Evolutionary conservation across 805 yeast species (phyloP).

Genomic region (Debaryomyces hansenii): DNA sequence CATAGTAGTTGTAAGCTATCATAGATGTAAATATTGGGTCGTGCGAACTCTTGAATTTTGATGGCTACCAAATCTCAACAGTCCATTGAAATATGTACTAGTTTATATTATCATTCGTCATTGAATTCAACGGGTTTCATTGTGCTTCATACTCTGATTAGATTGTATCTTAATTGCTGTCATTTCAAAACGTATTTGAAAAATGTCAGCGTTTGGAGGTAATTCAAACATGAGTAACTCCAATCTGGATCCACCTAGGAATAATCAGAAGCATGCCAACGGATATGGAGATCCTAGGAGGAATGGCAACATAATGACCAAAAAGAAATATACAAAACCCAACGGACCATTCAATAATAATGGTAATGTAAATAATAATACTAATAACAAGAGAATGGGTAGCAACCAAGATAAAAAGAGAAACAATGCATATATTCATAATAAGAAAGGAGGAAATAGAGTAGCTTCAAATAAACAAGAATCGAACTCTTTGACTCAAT

Average conservation of each 20-base stretch:
- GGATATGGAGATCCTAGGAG: slow-evolving; percentile 12
- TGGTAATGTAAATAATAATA: neutral
- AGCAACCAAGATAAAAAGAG: slow-evolving; percentile 3
- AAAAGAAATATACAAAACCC: slow-evolving; percentile 4
- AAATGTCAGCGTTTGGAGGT: slow-evolving; percentile 19
- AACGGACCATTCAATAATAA: slow-evolving; percentile 1
- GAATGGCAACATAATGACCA: slow-evolving; percentile 2
- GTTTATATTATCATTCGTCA: neutral
- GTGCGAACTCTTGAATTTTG: neutral
- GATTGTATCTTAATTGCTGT: neutral
- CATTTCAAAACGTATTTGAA: neutral
- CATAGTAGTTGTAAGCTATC: no score
- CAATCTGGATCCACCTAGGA: slow-evolving; percentile 4
- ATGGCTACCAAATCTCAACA: neutral
- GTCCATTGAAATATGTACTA: neutral
- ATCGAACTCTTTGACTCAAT: neutral
- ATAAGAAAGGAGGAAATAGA: neutral
- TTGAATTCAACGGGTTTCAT: neutral
- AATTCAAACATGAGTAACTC: slow-evolving; percentile 7
- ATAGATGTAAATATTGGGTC: neutral
- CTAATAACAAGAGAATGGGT: slow-evolving; percentile 2
- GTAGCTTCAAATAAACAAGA: neutral
- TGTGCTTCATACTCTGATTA: neutral
- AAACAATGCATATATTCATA: neutral
- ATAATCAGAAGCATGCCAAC: slow-evolving; percentile 6